Evolutionary conservation across 2,329 filamentous ascomycete species (phyloP), one percentile per base, ranked within the genome.

Genomic region (Juglanconis sp.): DNA sequence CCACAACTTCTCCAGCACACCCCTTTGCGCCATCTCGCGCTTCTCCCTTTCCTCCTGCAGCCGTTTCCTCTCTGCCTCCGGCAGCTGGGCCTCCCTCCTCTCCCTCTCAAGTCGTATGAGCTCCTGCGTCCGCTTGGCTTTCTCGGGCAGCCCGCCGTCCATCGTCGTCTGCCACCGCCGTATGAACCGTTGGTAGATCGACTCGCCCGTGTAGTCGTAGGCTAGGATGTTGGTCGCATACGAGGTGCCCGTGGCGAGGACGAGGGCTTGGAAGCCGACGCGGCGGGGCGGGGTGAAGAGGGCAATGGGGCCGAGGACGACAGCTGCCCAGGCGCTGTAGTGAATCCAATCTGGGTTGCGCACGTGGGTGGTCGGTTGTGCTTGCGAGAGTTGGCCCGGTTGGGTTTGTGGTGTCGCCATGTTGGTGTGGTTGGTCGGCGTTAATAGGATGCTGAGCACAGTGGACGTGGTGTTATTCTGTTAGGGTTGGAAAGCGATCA

Each of bases 141-240:
- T 76, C 65, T 88, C 86, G 47, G 83, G 84, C 15, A 89, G 82
- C 56, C 81, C 77, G 51, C 76, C 79, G 62, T 78, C 77, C 47
- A 84, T 71, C 48, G 86, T 73, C n/a, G 35, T 75, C 32, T 67
- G 67, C 64, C 78, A 67, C 57, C 81, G 79, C 63, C 67, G 72
- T 60, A 70, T 71, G 63, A 83, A 76, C 8, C 82, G 81, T 64
- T 73, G 67, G 67, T 77, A 73, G 61, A 85, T 77, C 34, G 81
- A 83, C 53, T 75, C 75, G 54, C 83, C 83, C 13, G 78, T 85
- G 72, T 81, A 85, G 71, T 84, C 82, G 71, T 80, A 77, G 53
- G 76, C 76, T 46, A 87, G 79, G 71, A 82, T 81, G 70, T 82
- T 82, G 60, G 81, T 79, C 59, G 79, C 79, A 65, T 82, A 77